Percentiles rank a stretch among this genome's conserved stretches.
Evolutionary conservation across 1,139 yeast genomes (phyloP).

Genomic region (Geotrichum klebahnii): DNA sequence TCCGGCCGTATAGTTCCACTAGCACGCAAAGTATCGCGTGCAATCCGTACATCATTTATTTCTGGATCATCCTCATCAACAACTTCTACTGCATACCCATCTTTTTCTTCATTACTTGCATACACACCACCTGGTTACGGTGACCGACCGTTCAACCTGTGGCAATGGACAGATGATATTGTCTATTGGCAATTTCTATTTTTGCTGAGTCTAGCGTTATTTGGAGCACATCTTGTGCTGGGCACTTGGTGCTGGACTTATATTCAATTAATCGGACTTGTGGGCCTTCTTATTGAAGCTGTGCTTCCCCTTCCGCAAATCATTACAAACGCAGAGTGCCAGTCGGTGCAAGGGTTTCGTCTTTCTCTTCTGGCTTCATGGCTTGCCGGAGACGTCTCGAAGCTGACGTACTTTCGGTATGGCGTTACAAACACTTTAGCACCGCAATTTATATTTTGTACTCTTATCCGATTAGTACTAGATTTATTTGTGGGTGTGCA

Average conservation of each 20-base stretch:
- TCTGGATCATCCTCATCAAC: too few relatives aligned
- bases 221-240: conserved; percentile 47
- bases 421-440: conserved; percentile 70
- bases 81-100: conserved; percentile 25
- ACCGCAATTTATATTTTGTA: conserved; percentile 67
- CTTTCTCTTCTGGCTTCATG: conserved; percentile 70
- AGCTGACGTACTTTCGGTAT: conserved; percentile 63
- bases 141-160: conserved; percentile 60
- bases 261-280: conserved; percentile 61
- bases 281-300: conserved; percentile 76
- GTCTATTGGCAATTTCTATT: conserved; percentile 65
- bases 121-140: conserved; percentile 15
- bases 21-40: conserved; percentile 8
- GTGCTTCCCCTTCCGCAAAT: conserved; percentile 85
- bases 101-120: background rate
- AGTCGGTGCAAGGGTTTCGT: conserved; percentile 74
- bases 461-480: conserved; percentile 71
- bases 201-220: conserved; percentile 45
- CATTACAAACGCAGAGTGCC: conserved; percentile 60
- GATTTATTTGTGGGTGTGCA: conserved; percentile 75
- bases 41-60: conserved; percentile 20
- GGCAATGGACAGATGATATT: conserved; percentile 76
- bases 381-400: conserved; percentile 83
- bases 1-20: conserved; percentile 1
- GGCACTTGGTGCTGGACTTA: conserved; percentile 40